Evolutionary conservation across 2,329 filamentous ascomycete genomes (phyloP).

Genomic region (Paecilomyces fulvus): DNA sequence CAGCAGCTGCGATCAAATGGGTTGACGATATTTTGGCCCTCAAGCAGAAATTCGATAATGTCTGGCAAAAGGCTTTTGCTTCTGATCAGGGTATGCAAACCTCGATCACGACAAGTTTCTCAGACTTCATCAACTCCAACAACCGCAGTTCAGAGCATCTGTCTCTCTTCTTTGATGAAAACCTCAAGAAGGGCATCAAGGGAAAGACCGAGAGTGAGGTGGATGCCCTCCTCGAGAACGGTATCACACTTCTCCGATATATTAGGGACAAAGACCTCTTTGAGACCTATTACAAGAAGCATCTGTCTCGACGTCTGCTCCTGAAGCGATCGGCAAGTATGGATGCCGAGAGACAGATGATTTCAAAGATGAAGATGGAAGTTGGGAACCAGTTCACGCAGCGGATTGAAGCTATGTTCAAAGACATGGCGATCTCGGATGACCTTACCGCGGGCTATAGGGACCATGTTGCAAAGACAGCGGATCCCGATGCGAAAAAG

Average conservation of each 20-base stretch:
- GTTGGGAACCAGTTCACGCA: constrained; percentile 88
- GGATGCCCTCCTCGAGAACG: constrained; percentile 76
- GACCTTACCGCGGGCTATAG: constrained; percentile 74
- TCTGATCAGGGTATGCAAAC: constrained; percentile 71
- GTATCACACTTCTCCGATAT: constrained; percentile 78
- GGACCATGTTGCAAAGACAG: constrained; percentile 54
- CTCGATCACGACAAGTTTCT: constrained; percentile 76
- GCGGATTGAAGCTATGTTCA: constrained; percentile 96
- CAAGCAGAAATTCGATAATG: constrained; percentile 80
- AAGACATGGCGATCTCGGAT: constrained; percentile 81
- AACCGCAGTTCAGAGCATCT: constrained; percentile 79
- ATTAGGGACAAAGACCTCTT: constrained; percentile 90
- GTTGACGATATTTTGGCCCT: constrained; percentile 80
- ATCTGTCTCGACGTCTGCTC: constrained; percentile 77
- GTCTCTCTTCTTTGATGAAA: constrained; percentile 94
- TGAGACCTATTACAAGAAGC: constrained; percentile 96
- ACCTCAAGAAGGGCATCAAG: constrained; percentile 85
- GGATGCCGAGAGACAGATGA: constrained; percentile 91
- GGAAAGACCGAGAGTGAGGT: constrained; percentile 86
- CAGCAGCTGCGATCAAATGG: constrained; percentile 84
- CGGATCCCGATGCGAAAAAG: constrained; percentile 50
- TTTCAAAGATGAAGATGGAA: constrained; percentile 93
- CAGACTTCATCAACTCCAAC: constrained; percentile 91
- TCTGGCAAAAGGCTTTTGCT: constrained; percentile 66
- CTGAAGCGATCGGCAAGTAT: constrained; percentile 84